These are phyloP conservation scores for Pseudophaeomoniella oleicola DNA, from an alignment of 2,329 filamentous ascomycete genomes.

Conservation along the genomic window DNA sequence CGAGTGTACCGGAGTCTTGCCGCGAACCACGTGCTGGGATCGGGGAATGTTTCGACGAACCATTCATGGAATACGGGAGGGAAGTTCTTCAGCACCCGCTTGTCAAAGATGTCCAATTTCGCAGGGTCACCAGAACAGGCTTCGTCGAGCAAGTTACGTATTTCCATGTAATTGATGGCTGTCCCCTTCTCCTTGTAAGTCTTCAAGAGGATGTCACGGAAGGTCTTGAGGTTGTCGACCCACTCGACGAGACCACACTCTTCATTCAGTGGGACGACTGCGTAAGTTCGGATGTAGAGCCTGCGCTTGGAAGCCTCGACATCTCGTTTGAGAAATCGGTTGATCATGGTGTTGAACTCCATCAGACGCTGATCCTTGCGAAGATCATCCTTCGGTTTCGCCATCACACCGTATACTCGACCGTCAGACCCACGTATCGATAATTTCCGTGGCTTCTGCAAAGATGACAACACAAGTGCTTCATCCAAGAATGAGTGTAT, in stretches of 20 bases:
- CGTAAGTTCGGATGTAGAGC: constrained; percentile 92
- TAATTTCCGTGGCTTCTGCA: constrained; percentile 84
- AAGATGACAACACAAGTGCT: constrained; percentile 75
- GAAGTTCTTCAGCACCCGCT: constrained; percentile 40
- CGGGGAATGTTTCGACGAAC: constrained; percentile 92
- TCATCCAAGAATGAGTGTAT: constrained; percentile 71
- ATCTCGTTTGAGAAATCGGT: constrained; percentile 80
- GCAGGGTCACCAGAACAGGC: constrained; percentile 35
- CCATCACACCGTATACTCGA: constrained; percentile 72
- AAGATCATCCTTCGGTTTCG: constrained; percentile 96
- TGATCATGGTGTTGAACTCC: constrained; percentile 99
- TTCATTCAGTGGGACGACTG: constrained; percentile 90
- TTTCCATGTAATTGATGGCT: constrained; percentile 45
- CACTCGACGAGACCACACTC: constrained; percentile 97
- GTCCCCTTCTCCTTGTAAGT: constrained; percentile 66
- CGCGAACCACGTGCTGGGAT: constrained; percentile 82
- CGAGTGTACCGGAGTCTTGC: constrained; percentile 81
- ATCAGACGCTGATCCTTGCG: constrained; percentile 95
- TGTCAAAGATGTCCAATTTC: constrained; percentile 32
- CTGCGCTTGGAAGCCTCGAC: constrained; percentile 80
- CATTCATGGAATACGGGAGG: constrained; percentile 78
- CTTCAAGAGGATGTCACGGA: constrained; percentile 75
- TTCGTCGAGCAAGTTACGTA: constrained; percentile 48
- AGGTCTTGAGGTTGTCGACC: constrained; percentile 89
- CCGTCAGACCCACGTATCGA: constrained; percentile 82